Percentiles rank a stretch among this genome's conserved stretches.
These are phyloP conservation scores for Plasmopara viticola DNA, from an alignment of 352 stramenopile genomes.

Conservation along the genomic window DNA sequence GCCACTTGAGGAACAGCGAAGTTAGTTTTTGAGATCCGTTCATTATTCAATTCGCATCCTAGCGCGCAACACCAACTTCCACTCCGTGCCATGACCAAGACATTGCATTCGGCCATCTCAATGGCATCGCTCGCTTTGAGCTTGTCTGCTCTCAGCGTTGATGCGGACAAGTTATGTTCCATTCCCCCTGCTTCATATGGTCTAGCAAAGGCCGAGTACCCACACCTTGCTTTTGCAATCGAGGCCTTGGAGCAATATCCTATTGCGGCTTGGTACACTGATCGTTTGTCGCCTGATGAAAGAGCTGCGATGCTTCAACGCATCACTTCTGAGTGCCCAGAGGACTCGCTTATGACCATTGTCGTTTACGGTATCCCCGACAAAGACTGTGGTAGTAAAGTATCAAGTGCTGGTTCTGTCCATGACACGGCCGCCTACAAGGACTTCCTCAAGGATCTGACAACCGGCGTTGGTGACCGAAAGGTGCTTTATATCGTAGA, in stretches of 20 bases:
- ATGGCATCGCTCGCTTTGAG: too few species aligned
- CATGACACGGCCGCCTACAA: conserved; percentile 41
- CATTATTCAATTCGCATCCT: too few species aligned
- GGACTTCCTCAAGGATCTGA: conserved; percentile 37
- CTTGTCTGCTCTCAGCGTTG: neutral
- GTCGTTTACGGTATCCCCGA: conserved; percentile 62
- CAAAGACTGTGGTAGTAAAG: conserved; percentile 55
- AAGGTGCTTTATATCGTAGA: conserved; percentile 67
- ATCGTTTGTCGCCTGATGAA: conserved; percentile 27
- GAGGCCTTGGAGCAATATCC: conserved; percentile 33
- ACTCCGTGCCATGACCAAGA: too few species aligned
- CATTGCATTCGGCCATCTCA: too few species aligned
- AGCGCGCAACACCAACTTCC: too few species aligned
- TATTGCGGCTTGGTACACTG: conserved; percentile 53
- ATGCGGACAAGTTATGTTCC: conserved; percentile 33
- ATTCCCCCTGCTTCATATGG: conserved; percentile 27
- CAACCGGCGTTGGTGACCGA: conserved; percentile 31
- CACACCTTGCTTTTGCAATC: conserved; percentile 28
- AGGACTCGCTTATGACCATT: conserved; percentile 40
- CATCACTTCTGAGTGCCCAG: conserved; percentile 30
- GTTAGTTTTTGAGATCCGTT: too few species aligned
- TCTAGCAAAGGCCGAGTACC: conserved; percentile 31
- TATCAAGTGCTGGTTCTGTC: conserved; percentile 34
- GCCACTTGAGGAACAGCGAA: too few species aligned
- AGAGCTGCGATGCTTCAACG: conserved; percentile 21